A percentile compares a stretch with the other conserved stretches of the same genome.
These are phyloP conservation scores for Periconia sp. DNA, from an alignment of 2,329 filamentous ascomycete genomes.

Conservation along the genomic window DNA sequence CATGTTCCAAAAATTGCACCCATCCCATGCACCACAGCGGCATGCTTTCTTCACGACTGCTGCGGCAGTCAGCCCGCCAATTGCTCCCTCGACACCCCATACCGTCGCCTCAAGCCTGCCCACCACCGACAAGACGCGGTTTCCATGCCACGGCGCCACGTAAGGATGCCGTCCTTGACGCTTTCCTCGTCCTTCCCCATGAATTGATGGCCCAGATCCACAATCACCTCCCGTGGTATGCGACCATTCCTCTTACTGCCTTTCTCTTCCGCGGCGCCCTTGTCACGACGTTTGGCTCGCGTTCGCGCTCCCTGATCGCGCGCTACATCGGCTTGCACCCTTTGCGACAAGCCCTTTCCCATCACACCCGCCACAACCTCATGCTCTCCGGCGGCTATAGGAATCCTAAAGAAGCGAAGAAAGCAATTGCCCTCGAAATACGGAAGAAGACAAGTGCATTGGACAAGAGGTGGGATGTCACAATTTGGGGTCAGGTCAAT, in stretches of 20 bases:
- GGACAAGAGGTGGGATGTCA: constrained; percentile 39
- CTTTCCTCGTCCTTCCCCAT: constrained; percentile 52
- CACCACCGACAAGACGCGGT: constrained; percentile 37
- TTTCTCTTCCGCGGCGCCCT: constrained; percentile 57
- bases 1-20: not conserved
- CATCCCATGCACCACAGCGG: constrained; percentile 4
- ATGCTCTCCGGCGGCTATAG: constrained; percentile 27
- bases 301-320: constrained; percentile 45
- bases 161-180: constrained; percentile 48
- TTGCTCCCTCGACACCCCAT: constrained; percentile 21
- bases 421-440: constrained; percentile 18
- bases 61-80: constrained; percentile 31
- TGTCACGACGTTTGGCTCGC: constrained; percentile 54
- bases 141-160: constrained; percentile 58
- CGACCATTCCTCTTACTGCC: constrained; percentile 61
- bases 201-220: constrained; percentile 59
- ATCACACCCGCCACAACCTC: constrained; percentile 28
- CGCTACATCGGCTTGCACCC: constrained; percentile 54
- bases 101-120: constrained; percentile 1
- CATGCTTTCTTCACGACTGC: constrained; percentile 31
- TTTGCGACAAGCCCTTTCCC: constrained; percentile 37
- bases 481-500: constrained; percentile 25
- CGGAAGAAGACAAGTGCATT: constrained; percentile 28
- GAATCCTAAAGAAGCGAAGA: constrained; percentile 21
- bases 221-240: constrained; percentile 60